Percentiles rank a stretch among this genome's conserved stretches.
phyloP scores from a whole-genome alignment of 2,329 filamentous ascomycete species.

The Xylaria sp. region DNA sequence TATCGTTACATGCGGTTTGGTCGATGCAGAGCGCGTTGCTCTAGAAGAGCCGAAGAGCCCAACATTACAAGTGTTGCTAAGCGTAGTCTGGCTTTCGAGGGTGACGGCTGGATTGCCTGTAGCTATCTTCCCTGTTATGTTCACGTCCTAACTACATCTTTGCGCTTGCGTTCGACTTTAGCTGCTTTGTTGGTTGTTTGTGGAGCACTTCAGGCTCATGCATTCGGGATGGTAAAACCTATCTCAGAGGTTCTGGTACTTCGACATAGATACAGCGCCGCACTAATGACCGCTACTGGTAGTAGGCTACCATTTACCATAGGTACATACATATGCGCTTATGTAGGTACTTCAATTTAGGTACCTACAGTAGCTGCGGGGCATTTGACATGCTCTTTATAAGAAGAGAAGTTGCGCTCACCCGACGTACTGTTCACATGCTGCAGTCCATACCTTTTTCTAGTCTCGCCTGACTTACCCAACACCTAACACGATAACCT shows the following conservation, averaged over 20 bases:
- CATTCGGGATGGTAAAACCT: conserved; percentile 30
- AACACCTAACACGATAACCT: background rate
- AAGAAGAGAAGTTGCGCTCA: conserved; percentile 21
- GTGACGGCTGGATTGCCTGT: no score
- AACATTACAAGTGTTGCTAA: no score
- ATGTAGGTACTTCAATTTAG: background rate
- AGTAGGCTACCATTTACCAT: conserved; percentile 17
- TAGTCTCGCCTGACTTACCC: conserved; percentile 18
- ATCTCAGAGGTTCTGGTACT: conserved; percentile 12
- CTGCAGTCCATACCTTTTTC: background rate
- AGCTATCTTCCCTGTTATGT: no score
- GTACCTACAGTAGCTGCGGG: conserved; percentile 26
- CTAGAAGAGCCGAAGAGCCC: no score
- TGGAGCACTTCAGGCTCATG: background rate
- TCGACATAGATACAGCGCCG: background rate
- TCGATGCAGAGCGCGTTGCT: no score
- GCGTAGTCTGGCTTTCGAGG: no score
- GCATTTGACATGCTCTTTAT: conserved; percentile 22
- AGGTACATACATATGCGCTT: background rate
- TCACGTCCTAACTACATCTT: no score
- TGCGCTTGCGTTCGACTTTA: no score
- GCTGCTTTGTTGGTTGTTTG: no score
- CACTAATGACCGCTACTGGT: conserved; percentile 6
- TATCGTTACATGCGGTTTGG: no score
- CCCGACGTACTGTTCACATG: conserved; percentile 31